Evolutionary conservation across 768 basidiomycete species (phyloP).

Genomic region (Auricularia cornea): DNA sequence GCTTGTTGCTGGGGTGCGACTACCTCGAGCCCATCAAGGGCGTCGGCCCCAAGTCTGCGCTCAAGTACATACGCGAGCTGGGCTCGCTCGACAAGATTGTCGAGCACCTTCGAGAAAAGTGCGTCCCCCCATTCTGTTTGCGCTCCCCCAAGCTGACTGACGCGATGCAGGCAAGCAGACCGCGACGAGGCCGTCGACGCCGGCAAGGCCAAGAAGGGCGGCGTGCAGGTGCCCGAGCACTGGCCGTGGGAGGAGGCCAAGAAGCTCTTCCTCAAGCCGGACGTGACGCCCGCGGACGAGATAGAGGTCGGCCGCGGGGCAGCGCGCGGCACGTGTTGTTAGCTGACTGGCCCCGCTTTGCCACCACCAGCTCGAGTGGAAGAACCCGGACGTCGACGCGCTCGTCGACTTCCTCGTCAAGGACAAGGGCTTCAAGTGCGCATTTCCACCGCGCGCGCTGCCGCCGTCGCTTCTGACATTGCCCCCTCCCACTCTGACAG

Average conservation of each 20-base stretch:
- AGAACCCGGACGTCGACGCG: constrained; percentile 84
- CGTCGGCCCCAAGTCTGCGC: constrained; percentile 88
- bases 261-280: constrained; percentile 80
- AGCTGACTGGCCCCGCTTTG: neutral
- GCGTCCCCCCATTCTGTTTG: constrained; percentile 21
- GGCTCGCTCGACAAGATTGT: constrained; percentile 64
- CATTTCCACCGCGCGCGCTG: constrained; percentile 7
- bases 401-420: constrained; percentile 87
- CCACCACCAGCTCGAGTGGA: constrained; percentile 77
- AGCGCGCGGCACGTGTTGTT: neutral
- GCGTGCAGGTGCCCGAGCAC: constrained; percentile 76
- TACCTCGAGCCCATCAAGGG: constrained; percentile 99
- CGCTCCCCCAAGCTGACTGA: constrained; percentile 19
- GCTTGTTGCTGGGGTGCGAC: constrained; percentile 93
- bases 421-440: constrained; percentile 96
- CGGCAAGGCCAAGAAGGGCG: constrained; percentile 63
- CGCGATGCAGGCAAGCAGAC: too few relatives aligned
- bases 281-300: constrained; percentile 78
- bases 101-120: constrained; percentile 74
- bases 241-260: constrained; percentile 98
- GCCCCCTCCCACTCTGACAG: constrained; percentile 31
- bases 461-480: neutral
- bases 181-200: constrained; percentile 35
- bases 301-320: constrained; percentile 53
- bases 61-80: constrained; percentile 85